Evolutionary conservation across 23 red algal genomes (phyloP).

Genomic region (Gracilaria domingensis): DNA sequence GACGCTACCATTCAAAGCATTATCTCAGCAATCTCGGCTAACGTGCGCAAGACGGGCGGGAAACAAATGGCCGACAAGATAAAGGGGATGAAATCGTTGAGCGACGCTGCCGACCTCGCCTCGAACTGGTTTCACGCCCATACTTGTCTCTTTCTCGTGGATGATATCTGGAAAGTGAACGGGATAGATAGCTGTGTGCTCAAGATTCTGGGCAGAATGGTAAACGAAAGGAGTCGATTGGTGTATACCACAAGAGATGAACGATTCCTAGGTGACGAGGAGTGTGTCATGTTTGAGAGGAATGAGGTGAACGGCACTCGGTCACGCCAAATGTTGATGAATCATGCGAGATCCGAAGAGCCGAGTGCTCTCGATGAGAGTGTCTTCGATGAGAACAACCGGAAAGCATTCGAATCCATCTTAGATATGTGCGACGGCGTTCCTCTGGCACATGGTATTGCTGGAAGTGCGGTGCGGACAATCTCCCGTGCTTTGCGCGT

Average conservation of each 20-base stretch:
- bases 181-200: neutral
- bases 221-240: neutral
- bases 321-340: neutral
- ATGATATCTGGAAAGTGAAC: slow-evolving; percentile 28
- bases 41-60: too few relatives aligned
- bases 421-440: neutral
- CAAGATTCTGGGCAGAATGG: neutral
- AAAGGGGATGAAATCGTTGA: too few relatives aligned
- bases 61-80: too few relatives aligned
- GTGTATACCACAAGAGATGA: neutral
- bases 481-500: neutral
- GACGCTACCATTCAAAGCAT: too few relatives aligned
- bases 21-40: too few relatives aligned
- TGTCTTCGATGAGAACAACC: neutral
- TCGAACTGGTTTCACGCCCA: neutral
- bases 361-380: neutral
- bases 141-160: neutral
- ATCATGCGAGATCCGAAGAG: too few relatives aligned
- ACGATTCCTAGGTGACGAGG: neutral
- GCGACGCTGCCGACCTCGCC: neutral
- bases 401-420: neutral
- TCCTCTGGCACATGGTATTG: neutral
- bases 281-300: neutral
- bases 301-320: neutral
- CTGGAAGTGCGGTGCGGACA: neutral